Conservation (phyloP, 768 basidiomycete species). For the Pisolithus sp. region DNA sequence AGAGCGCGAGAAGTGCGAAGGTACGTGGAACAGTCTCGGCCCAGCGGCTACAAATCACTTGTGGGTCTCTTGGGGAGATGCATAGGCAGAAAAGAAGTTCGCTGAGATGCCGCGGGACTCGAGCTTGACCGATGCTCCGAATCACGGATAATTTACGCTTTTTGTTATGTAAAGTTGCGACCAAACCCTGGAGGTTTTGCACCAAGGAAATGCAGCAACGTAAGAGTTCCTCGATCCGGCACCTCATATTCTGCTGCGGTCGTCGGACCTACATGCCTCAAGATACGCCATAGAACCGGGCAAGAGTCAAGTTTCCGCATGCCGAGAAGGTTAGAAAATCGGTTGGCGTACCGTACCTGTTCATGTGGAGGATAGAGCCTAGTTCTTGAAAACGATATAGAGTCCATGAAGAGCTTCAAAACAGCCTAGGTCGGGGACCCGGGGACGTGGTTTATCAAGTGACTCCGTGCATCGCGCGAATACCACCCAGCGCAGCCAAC, state of each 20-base stretch:
- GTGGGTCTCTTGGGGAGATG: background rate
- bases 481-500: too few species aligned
- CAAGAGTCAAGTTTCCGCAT: background rate
- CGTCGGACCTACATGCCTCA: background rate
- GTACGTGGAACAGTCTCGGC: too few species aligned
- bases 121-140: background rate
- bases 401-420: too few species aligned
- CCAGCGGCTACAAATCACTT: too few species aligned
- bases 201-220: background rate
- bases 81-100: slow-evolving; percentile 1
- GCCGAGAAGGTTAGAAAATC: background rate
- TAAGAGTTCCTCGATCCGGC: background rate
- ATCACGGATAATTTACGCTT: background rate
- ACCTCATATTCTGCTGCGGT: background rate
- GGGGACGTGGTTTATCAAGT: too few species aligned
- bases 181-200: background rate
- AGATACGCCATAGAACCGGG: slow-evolving; percentile 2
- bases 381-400: too few species aligned
- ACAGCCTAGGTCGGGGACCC: too few species aligned
- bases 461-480: too few species aligned
- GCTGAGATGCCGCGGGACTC: background rate
- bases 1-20: too few species aligned
- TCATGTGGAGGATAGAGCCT: too few species aligned
- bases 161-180: background rate
- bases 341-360: background rate